phyloP scores from a whole-genome alignment of 139 green algal species.

The Pycnococcus provasolii region DNA sequence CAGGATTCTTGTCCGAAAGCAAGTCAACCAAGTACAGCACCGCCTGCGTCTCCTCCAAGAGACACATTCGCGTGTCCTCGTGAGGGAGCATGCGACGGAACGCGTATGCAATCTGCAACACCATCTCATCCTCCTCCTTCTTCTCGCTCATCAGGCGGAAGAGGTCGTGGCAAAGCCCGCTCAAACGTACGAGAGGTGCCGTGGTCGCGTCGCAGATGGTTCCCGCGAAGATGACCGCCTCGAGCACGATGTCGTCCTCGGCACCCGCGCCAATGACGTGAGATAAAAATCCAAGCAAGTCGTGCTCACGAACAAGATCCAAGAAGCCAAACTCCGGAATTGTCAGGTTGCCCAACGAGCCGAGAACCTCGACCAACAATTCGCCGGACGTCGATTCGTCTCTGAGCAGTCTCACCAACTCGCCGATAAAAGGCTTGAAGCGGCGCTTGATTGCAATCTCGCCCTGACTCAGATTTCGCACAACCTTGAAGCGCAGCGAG shows the following conservation, averaged over 20 bases:
- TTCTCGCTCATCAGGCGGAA: conserved; percentile 46
- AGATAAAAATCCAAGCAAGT: conserved; percentile 52
- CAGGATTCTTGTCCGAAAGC: conserved; percentile 56
- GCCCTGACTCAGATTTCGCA: conserved; percentile 47
- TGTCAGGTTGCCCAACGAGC: conserved; percentile 60
- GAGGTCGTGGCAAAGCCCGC: conserved; percentile 3
- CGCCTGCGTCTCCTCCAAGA: conserved; percentile 48
- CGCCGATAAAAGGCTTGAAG: conserved; percentile 52
- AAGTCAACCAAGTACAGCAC: conserved; percentile 66
- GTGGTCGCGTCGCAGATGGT: conserved; percentile 48
- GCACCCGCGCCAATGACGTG: conserved; percentile 38
- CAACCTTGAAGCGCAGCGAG: conserved; percentile 69
- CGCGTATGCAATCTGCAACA: conserved; percentile 60
- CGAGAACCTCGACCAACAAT: conserved; percentile 45
- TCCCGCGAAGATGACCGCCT: conserved; percentile 60
- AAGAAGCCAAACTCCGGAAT: conserved; percentile 58
- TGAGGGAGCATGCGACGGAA: conserved; percentile 53
- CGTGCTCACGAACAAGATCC: conserved; percentile 43
- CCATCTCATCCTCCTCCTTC: conserved; percentile 74
- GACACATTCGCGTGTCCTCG: conserved; percentile 34
- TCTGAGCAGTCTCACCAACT: conserved; percentile 45
- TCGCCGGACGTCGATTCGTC: conserved; percentile 5
- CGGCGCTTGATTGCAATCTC: conserved; percentile 38
- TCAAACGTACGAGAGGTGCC: background rate
- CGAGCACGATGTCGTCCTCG: conserved; percentile 60